A percentile compares a stretch with the other conserved stretches of the same genome.
These are phyloP conservation scores for Pythium aristosporum DNA, from an alignment of 352 stramenopile genomes.

Conservation along the genomic window DNA sequence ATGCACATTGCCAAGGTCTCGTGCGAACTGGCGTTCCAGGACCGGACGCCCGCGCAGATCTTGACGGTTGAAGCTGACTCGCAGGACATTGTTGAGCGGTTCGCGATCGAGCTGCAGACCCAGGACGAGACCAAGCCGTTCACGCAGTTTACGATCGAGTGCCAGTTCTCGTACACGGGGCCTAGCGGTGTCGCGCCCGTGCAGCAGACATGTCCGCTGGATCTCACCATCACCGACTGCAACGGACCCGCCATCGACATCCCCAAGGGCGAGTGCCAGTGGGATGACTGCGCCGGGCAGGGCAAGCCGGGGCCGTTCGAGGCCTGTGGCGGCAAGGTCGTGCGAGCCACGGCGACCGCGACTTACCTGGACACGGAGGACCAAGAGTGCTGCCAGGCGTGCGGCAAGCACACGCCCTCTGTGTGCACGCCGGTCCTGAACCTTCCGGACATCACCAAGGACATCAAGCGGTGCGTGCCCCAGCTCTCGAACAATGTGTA, in stretches of 20 bases:
- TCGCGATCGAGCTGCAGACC: conserved; percentile 52
- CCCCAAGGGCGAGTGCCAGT: conserved; percentile 41
- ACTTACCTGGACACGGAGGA: conserved; percentile 33
- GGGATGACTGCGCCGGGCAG: conserved; percentile 34
- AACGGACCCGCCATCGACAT: conserved; percentile 48
- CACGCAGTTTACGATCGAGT: conserved; percentile 48
- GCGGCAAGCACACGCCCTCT: conserved; percentile 19
- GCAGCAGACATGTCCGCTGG: conserved; percentile 36
- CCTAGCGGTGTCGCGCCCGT: conserved; percentile 22
- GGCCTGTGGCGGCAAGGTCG: conserved; percentile 45
- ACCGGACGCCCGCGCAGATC: conserved; percentile 32
- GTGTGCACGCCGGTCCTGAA: conserved; percentile 47
- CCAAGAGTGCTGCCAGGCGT: conserved; percentile 50
- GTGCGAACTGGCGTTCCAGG: conserved; percentile 39
- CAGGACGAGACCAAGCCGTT: conserved; percentile 33
- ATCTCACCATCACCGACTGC: conserved; percentile 63
- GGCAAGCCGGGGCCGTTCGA: conserved; percentile 40
- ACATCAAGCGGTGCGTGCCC: conserved; percentile 64
- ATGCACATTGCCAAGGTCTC: conserved; percentile 27
- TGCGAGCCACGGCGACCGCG: conserved; percentile 24
- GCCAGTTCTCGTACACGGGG: conserved; percentile 53
- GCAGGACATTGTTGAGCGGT: conserved; percentile 51
- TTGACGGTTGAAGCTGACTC: conserved; percentile 34
- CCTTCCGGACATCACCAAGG: conserved; percentile 34
- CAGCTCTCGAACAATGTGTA: conserved; percentile 12